These are phyloP conservation scores for Calocybe cyanea DNA, from an alignment of 768 basidiomycete genomes.

Conservation along the genomic window DNA sequence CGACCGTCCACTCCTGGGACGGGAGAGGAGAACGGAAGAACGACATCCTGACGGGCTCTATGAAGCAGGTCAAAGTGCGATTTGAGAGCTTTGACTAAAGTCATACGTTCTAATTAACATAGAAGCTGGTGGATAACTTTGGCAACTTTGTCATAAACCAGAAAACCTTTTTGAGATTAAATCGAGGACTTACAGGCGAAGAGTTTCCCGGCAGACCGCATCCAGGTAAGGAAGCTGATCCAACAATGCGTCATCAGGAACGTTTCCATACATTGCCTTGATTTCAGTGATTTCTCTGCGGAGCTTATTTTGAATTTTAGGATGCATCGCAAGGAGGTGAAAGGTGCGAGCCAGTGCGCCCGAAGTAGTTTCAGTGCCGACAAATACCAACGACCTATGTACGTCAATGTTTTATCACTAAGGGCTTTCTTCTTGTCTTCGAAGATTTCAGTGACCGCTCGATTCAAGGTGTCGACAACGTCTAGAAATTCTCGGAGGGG, in stretches of 20 bases:
- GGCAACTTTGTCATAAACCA: not conserved
- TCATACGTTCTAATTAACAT: conserved; percentile 14
- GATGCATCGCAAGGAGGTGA: too few species aligned
- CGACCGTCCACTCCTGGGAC: conserved; percentile 21
- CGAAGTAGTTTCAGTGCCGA: too few species aligned
- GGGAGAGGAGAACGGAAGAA: conserved; percentile 30
- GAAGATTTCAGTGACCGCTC: conserved; percentile 12
- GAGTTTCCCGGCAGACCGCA: conserved; percentile 31
- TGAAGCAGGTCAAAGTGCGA: not conserved
- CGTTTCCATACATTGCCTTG: not conserved
- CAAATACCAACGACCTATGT: not conserved
- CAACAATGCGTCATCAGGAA: not conserved
- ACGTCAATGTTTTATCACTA: not conserved
- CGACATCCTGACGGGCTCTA: conserved; percentile 23
- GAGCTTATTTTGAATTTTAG: too few species aligned
- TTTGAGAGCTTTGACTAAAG: too few species aligned
- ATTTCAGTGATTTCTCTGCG: not conserved
- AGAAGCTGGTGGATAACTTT: conserved; percentile 22
- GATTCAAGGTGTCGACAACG: conserved; percentile 13
- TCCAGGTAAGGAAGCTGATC: conserved; percentile 25
- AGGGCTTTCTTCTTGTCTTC: conserved; percentile 14
- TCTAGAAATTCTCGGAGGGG: conserved; percentile 11
- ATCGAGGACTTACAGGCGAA: conserved; percentile 24
- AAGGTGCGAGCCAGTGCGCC: too few species aligned
- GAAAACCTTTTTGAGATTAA: not conserved